Percentiles rank a stretch among this genome's conserved stretches.
Evolutionary conservation across 306 rosid species (phyloP).

Genomic region (Vigna nakashimae): DNA sequence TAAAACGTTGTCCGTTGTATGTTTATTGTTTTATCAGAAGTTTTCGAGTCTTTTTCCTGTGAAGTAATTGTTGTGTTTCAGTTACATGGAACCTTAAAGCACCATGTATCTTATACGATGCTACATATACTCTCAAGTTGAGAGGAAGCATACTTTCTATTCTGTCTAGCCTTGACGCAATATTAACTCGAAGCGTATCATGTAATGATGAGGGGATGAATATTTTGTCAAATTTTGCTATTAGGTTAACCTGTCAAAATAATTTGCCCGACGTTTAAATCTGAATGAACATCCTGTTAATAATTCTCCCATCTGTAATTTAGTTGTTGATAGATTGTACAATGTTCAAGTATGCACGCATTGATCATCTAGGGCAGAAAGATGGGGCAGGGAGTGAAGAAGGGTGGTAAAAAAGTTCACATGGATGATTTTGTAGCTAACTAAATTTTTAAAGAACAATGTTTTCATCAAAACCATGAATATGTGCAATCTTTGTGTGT

Average conservation of each 20-base stretch:
- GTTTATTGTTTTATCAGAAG: no score
- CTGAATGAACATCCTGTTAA: constrained; percentile 12
- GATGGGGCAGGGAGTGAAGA: constrained; percentile 28
- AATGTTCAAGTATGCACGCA: constrained; percentile 13
- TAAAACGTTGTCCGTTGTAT: background rate
- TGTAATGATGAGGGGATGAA: constrained; percentile 14
- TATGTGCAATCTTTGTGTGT: background rate
- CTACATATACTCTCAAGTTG: background rate
- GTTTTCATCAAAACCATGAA: constrained; percentile 6
- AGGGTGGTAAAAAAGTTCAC: constrained; percentile 18
- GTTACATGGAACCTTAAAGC: constrained; percentile 17
- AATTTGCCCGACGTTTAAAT: background rate
- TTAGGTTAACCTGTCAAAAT: background rate
- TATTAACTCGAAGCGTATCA: background rate
- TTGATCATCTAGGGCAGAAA: background rate
- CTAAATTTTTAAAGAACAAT: background rate
- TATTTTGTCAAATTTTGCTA: background rate
- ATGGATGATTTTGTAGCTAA: constrained; percentile 11
- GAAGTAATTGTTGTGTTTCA: background rate
- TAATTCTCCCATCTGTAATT: constrained; percentile 8
- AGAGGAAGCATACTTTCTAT: background rate
- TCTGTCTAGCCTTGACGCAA: background rate
- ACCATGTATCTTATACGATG: background rate
- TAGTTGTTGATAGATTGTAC: constrained; percentile 9
- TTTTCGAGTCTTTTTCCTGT: no score